Evolutionary conservation across 177 flowering plant species (phyloP), one percentile per base, ranked within the genome.

Genomic region (Telopea speciosissima): DNA sequence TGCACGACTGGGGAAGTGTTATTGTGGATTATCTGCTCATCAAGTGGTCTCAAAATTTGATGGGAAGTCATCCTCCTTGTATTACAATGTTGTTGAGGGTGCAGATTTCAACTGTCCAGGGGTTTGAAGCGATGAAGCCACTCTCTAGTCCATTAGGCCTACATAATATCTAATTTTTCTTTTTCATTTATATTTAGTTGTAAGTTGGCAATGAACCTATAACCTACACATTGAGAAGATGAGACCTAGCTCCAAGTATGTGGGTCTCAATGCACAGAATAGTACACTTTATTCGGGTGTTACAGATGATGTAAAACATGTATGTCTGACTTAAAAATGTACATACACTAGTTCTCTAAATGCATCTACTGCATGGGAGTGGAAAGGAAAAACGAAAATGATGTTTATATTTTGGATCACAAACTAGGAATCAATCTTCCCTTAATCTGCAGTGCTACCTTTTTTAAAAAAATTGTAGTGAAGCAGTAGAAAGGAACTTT

Each of bases 41-140:
- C 80, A 79, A 42, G 63, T 86, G n/a, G 69, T 81, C 69, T 89
- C 93, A 33, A 80, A 77, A 65, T 89, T 87, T 54, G 93, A 89
- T 62, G 87, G 89, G 52, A 82, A 69, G 65, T 62, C 77, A 67
- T 87, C 93, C 21, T 81, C 85, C 14, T 71, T 89, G 64, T 89
- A 89, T 73, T 87, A 82, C 62, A 87, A 85, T 76, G 84, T 84
- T 19, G 64, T 78, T 19, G 84, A 88, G 36, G 24, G 72, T 59
- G 63, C 72, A 69, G 80, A 81, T 54, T 56, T 28, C 66, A 77
- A 68, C 70, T 82, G 86, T 65, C 63, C 22, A 65, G 83, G 74
- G 23, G 22, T 54, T 26, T 83, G 77, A 81, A 68, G 40, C 40
- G 6, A 36, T 36, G 9, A 36, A 36, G 71, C 65, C 42, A 26